Percentiles rank a stretch among this genome's conserved stretches.
These are phyloP conservation scores for Abrus pulchellus DNA, from an alignment of 306 rosid species.

Conservation along the genomic window DNA sequence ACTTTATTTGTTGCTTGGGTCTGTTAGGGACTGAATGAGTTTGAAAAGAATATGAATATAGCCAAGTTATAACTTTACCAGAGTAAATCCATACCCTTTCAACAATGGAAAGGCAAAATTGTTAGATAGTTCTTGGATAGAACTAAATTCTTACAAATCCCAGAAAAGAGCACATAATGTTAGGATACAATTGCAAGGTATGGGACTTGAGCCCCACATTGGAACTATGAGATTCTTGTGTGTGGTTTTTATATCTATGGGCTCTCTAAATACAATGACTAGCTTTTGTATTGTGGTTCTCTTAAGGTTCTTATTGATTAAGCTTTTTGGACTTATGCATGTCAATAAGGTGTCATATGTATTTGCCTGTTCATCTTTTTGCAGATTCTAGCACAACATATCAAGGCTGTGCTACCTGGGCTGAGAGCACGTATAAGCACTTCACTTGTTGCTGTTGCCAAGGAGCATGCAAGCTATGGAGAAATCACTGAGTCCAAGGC, in stretches of 20 bases:
- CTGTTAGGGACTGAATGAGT: conserved; percentile 23
- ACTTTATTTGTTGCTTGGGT: conserved; percentile 32
- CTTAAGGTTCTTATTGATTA: background rate
- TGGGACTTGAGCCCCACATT: too few relatives aligned
- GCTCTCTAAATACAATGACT: too few relatives aligned
- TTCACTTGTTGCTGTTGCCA: conserved; percentile 85
- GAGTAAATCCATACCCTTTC: conserved; percentile 28
- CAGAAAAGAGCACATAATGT: background rate
- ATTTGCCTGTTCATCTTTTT: conserved; percentile 45
- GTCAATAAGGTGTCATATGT: background rate
- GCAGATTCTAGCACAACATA: conserved; percentile 94
- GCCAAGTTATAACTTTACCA: conserved; percentile 17
- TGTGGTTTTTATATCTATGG: too few relatives aligned
- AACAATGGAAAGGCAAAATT: conserved; percentile 33
- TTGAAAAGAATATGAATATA: conserved; percentile 3
- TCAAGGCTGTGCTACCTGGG: conserved; percentile 87
- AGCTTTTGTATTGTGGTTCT: too few relatives aligned
- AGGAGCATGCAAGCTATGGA: conserved; percentile 96
- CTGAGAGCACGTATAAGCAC: conserved; percentile 91
- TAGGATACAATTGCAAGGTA: too few relatives aligned
- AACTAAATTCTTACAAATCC: conserved; percentile 19
- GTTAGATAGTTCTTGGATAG: conserved; percentile 31
- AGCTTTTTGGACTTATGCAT: conserved; percentile 38
- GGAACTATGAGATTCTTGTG: too few relatives aligned
- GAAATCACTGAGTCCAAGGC: conserved; percentile 96